These are phyloP conservation scores for Mycena olivaceomarginata DNA, from an alignment of 768 basidiomycete genomes.

Conservation along the genomic window DNA sequence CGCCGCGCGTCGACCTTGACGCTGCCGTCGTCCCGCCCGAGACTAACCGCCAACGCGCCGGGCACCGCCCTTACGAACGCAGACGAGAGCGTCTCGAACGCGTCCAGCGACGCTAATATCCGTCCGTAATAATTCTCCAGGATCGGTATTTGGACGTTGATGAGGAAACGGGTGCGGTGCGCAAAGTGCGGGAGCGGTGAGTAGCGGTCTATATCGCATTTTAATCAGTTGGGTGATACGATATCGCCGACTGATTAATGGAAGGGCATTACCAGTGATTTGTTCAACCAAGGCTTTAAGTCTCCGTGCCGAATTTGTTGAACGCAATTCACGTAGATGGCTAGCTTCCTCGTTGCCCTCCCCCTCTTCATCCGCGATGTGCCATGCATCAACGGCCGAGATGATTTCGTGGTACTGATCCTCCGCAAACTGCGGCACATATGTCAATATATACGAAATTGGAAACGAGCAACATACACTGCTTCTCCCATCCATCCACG, in stretches of 20 bases:
- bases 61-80: slow-evolving; percentile 94
- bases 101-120: slow-evolving; percentile 91
- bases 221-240: background rate
- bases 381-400: slow-evolving; percentile 89
- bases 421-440: slow-evolving; percentile 81
- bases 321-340: slow-evolving; percentile 67
- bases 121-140: slow-evolving; percentile 86
- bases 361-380: slow-evolving; percentile 80
- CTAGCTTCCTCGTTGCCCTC: slow-evolving; percentile 67
- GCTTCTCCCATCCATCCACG: slow-evolving; percentile 94
- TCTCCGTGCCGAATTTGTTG: slow-evolving; percentile 90
- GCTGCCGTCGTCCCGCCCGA: slow-evolving; percentile 64
- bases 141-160: slow-evolving; percentile 89
- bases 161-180: slow-evolving; percentile 90
- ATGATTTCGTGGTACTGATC: slow-evolving; percentile 92
- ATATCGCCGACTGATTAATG: slow-evolving; percentile 11
- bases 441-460: slow-evolving; percentile 27
- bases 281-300: slow-evolving; percentile 93
- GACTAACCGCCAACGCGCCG: slow-evolving; percentile 85
- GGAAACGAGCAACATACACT: slow-evolving; percentile 75
- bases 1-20: slow-evolving; percentile 74
- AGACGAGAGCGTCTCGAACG: slow-evolving; percentile 94
- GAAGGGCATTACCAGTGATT: slow-evolving; percentile 80
- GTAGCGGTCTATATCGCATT: slow-evolving; percentile 84
- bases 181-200: slow-evolving; percentile 86